Percentiles rank a stretch among this genome's conserved stretches.
Evolutionary conservation across 176 grass and related monocot genomes (phyloP).

Genomic region (bread wheat (Triticum aestivum)): DNA sequence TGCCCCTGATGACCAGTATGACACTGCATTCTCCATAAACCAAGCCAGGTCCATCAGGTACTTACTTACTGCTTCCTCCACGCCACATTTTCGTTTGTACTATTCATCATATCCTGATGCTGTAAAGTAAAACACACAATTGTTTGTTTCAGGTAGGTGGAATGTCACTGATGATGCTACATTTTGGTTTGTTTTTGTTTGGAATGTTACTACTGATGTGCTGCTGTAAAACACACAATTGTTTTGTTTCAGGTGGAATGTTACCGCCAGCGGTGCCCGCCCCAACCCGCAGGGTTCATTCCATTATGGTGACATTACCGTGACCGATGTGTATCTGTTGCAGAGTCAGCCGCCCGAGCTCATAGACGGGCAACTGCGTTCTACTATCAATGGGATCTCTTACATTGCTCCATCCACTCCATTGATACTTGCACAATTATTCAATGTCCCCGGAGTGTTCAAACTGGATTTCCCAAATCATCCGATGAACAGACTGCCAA

Average conservation of each 20-base stretch:
- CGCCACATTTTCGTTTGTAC: background rate
- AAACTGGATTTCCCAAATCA: conserved; percentile 90
- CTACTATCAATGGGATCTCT: conserved; percentile 90
- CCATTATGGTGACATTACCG: conserved; percentile 85
- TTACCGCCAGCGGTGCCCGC: conserved; percentile 76
- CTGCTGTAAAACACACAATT: background rate
- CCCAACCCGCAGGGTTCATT: conserved; percentile 98
- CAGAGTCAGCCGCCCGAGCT: conserved; percentile 69
- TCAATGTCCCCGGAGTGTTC: conserved; percentile 76
- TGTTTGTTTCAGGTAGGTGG: too few species aligned
- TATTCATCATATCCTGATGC: background rate
- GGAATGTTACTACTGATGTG: background rate
- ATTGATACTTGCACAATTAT: conserved; percentile 74
- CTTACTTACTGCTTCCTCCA: conserved; percentile 5
- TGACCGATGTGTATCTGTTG: conserved; percentile 80
- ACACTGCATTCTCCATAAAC: conserved; percentile 84
- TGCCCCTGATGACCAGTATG: conserved; percentile 73
- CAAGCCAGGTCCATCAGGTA: conserved; percentile 96
- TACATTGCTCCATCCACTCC: conserved; percentile 77
- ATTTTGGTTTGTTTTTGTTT: too few species aligned
- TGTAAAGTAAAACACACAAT: background rate
- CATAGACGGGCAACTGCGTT: conserved; percentile 64
- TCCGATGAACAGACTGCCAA: conserved; percentile 71
- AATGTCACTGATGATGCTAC: too few species aligned
- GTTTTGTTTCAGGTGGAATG: conserved; percentile 73